These are phyloP conservation scores for Casuarina glauca DNA, from an alignment of 306 rosid species.

Conservation along the genomic window DNA sequence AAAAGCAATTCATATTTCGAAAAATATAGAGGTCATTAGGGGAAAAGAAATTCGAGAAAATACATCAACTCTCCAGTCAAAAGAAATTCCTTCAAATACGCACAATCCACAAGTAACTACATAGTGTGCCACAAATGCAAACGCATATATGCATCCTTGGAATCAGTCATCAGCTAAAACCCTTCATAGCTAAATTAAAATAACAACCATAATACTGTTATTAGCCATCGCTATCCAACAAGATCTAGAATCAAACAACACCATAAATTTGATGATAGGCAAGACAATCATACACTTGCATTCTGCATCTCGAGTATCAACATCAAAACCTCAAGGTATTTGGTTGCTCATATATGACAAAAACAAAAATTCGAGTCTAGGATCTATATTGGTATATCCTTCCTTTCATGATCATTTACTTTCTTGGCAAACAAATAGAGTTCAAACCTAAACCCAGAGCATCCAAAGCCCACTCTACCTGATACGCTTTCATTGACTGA, in stretches of 20 bases:
- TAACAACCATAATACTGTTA: background rate
- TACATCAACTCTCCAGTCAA: background rate
- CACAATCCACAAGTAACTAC: background rate
- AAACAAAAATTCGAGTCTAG: background rate
- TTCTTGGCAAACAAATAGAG: background rate
- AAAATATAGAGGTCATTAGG: background rate
- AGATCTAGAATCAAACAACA: background rate
- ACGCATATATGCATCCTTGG: background rate
- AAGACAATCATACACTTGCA: background rate
- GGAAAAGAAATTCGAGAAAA: background rate
- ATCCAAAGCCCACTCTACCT: conserved; percentile 25
- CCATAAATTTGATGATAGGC: background rate
- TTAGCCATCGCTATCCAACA: background rate
- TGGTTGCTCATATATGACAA: background rate
- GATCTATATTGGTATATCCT: background rate
- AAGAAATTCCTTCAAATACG: background rate
- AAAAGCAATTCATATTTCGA: background rate
- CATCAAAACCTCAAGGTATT: background rate
- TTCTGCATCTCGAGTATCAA: background rate
- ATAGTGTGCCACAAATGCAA: background rate
- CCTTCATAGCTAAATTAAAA: background rate
- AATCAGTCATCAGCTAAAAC: background rate
- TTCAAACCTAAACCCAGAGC: background rate
- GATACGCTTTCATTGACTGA: conserved; percentile 56
- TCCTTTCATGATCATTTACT: no score